Conservation (phyloP, 495 filamentous ascomycete genomes). For the Neurospora africana region DNA sequence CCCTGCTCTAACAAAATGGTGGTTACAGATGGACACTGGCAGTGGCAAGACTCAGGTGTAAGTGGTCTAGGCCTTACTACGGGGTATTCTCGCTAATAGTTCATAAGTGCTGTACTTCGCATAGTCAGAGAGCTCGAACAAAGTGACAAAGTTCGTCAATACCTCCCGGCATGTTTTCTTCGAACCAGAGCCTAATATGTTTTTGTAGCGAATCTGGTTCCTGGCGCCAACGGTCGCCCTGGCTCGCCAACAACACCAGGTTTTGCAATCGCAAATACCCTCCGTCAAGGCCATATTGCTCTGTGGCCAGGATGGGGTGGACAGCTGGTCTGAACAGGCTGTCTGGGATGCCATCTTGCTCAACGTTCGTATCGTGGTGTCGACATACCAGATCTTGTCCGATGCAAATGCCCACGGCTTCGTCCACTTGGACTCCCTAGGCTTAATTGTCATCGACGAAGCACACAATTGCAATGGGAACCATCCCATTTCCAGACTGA, state of each 20-base stretch:
- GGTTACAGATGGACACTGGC: conserved; percentile 75
- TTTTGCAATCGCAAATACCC: conserved; percentile 52
- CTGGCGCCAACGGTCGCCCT: conserved; percentile 68
- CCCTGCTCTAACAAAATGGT: conserved; percentile 1
- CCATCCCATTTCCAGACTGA: conserved; percentile 65
- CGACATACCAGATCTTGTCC: conserved; percentile 63
- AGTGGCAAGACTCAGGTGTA: conserved; percentile 91
- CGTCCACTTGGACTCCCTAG: conserved; percentile 53
- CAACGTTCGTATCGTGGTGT: conserved; percentile 62
- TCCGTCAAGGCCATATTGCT: conserved; percentile 53
- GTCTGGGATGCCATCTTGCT: conserved; percentile 65
- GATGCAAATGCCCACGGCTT: conserved; percentile 79
- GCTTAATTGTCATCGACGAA: conserved; percentile 83
- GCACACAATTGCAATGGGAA: conserved; percentile 59
- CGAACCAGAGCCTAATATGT: conserved; percentile 13
- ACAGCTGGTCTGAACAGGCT: conserved; percentile 61
- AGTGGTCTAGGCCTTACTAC: conserved; percentile 14
- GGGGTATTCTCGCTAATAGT: conserved; percentile 5
- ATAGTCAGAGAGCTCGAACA: conserved; percentile 67
- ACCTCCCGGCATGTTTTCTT: not conserved
- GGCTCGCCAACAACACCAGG: conserved; percentile 59
- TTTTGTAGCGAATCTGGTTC: conserved; percentile 68
- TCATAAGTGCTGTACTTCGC: conserved; percentile 61
- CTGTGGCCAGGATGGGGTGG: conserved; percentile 56
- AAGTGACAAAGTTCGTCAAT: conserved; percentile 46